These are phyloP conservation scores for Aspergillus cejpii DNA, from an alignment of 2,329 filamentous ascomycete genomes.

Conservation along the genomic window DNA sequence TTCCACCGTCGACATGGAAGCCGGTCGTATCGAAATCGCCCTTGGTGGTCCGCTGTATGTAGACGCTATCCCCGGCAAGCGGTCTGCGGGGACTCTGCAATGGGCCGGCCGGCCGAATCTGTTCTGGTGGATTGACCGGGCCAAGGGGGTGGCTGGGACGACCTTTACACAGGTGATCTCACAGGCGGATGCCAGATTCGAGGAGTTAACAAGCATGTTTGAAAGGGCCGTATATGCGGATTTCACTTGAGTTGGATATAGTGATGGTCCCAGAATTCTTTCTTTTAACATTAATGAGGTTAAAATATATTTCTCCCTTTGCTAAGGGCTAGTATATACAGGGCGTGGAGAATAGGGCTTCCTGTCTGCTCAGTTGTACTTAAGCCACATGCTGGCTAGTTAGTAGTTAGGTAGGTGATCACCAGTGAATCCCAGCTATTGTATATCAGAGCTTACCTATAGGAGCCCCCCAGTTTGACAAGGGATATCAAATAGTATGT, in stretches of 20 bases:
- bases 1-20: conserved; percentile 3
- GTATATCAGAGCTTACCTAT: too few relatives aligned
- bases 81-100: conserved; percentile 10
- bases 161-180: conserved; percentile 16
- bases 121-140: conserved; percentile 20
- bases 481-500: too few relatives aligned
- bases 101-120: conserved; percentile 19
- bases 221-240: conserved; percentile 10
- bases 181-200: conserved; percentile 12
- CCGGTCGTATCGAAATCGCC: conserved; percentile 1
- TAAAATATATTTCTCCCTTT: too few relatives aligned
- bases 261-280: too few relatives aligned
- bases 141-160: conserved; percentile 12
- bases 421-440: background rate
- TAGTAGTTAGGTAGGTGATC: background rate
- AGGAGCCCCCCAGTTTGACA: too few relatives aligned
- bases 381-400: too few relatives aligned
- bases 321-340: too few relatives aligned
- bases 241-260: too few relatives aligned
- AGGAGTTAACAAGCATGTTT: conserved; percentile 10
- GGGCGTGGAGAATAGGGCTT: too few relatives aligned
- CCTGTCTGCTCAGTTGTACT: too few relatives aligned
- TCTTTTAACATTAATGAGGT: too few relatives aligned
- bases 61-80: conserved; percentile 1
- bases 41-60: conserved; percentile 1